These are phyloP conservation scores for Fagopyrum homotropicum DNA, from an alignment of 148 eudicot species.

Conservation along the genomic window DNA sequence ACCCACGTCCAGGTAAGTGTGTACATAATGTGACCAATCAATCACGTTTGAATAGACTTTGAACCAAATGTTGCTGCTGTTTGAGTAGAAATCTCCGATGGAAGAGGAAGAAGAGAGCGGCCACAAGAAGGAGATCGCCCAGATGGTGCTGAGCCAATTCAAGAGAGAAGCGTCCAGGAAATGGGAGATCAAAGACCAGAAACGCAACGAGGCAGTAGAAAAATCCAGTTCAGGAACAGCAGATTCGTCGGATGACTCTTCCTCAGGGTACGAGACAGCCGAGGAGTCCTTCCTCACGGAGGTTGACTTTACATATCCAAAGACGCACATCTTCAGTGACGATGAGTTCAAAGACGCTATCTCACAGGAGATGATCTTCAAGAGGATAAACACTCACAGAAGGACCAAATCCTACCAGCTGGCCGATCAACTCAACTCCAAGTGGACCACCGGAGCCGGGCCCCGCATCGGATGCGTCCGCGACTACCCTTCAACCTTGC, in stretches of 20 bases:
- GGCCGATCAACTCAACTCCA: constrained; percentile 52
- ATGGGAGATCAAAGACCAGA: constrained; percentile 16
- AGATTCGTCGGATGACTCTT: constrained; percentile 27
- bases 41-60: too few species aligned
- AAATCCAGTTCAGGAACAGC: not conserved
- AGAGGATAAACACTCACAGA: constrained; percentile 61
- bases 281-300: constrained; percentile 52
- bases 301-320: constrained; percentile 40
- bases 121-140: constrained; percentile 13
- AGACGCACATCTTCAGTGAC: constrained; percentile 46
- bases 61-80: not conserved
- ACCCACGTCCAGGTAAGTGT: constrained; percentile 48
- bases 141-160: not conserved
- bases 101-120: constrained; percentile 44
- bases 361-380: constrained; percentile 46
- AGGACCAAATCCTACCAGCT: constrained; percentile 57
- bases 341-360: constrained; percentile 37
- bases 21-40: too few species aligned
- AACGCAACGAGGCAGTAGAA: not conserved
- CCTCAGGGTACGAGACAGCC: constrained; percentile 57
- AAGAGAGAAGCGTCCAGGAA: constrained; percentile 15
- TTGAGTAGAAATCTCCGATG: constrained; percentile 37
- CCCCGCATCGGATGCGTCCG: constrained; percentile 81
- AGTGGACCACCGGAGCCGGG: constrained; percentile 87
- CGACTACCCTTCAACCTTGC: constrained; percentile 74